Percentiles rank a stretch among this genome's conserved stretches.
phyloP scores from a whole-genome alignment of 2,329 filamentous ascomycete genomes.

The Fusarium papillatum region DNA sequence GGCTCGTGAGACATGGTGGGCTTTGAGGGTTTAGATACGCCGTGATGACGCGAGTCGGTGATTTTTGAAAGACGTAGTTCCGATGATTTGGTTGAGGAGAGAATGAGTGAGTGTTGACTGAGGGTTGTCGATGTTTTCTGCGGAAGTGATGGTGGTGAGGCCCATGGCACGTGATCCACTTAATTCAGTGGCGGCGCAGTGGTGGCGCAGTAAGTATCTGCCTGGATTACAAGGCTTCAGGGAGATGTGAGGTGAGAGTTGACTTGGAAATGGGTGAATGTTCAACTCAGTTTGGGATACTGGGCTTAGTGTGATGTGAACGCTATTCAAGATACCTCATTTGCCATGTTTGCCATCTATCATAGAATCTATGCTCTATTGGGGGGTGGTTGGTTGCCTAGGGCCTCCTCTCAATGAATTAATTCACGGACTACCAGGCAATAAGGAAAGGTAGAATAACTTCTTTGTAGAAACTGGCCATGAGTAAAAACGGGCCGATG shows the following conservation, averaged over 20 bases:
- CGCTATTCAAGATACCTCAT: fast-evolving
- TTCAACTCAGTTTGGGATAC: background rate
- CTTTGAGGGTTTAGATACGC: background rate
- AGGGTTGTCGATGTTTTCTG: background rate
- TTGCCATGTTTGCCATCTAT: background rate
- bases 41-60: background rate
- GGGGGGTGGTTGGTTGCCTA: background rate
- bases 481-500: fast-evolving
- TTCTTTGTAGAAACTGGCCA: background rate
- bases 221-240: too few species aligned
- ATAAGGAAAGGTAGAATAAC: background rate
- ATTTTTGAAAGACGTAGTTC: background rate
- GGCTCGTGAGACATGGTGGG: background rate
- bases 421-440: background rate
- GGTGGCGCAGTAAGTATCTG: too few species aligned
- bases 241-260: background rate
- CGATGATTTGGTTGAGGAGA: background rate
- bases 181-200: too few species aligned
- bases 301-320: background rate
- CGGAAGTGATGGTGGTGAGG: too few species aligned
- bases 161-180: too few species aligned
- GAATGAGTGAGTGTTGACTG: background rate
- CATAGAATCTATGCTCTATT: background rate
- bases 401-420: background rate
- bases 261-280: background rate